Evolutionary conservation across 106 monocot genomes (phyloP), one percentile per base, ranked within the genome.

Genomic region (Platanthera zijinensis): DNA sequence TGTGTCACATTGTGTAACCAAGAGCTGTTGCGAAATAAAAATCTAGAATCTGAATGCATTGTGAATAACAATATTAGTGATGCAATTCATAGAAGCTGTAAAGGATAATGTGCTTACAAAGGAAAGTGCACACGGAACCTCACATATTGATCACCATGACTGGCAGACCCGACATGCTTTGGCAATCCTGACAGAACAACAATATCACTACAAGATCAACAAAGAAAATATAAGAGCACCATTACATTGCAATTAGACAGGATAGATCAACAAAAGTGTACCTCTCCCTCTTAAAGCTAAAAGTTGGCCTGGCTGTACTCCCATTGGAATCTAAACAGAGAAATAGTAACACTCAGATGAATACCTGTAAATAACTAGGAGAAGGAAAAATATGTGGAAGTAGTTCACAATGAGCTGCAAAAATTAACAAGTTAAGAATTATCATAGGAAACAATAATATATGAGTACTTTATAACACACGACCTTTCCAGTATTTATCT

Each of bases 61-160:
- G 3, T 57, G 51, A n/a, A 7, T 75, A 32, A n/a, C 39, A 61
- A 59, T 48, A 19, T 6, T 19, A 76, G 45, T 47, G 10, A 75
- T 10, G 18, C 48, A 52, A 15, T 7, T 39, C 74, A 21, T 21
- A 22, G 19, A 72, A 72, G 15, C 46, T 11, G 47, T 50, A 3
- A 5, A 72, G 50, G 59, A 71, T 70, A 15, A 70, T 50, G 54
- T 50, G 30, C 95, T 87, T 91, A 95, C 95, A 48, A 74, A 39
- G 95, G 95, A 62, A 95, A 95, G 25, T 84, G 86, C 52, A 95
- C 51, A 67, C 81, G 84, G 81, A 95, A 95, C 46, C 83, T 82
- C 18, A 95, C 92, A 86, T 86, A 89, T 63, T 95, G 92, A 57
- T 95, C 95, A 56, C 92, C 95, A 75, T 81, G 82, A 74, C 89